phyloP scores from a whole-genome alignment of 2,329 filamentous ascomycete genomes.

The Colletotrichum liaoningense region DNA sequence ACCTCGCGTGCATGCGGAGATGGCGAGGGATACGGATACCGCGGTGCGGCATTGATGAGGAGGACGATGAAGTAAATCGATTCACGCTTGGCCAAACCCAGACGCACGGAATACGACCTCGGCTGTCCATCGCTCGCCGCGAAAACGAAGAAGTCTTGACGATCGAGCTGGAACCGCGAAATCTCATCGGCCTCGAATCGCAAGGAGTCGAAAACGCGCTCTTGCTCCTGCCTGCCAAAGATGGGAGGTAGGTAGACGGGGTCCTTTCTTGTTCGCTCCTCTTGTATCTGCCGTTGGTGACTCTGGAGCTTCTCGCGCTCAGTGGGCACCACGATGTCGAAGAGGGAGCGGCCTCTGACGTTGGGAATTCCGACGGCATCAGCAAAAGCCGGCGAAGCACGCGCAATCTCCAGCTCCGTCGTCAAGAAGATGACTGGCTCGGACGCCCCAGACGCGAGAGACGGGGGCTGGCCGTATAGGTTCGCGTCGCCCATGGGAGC shows the following conservation, averaged over 20 bases:
- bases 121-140: slow-evolving; percentile 62
- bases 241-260: slow-evolving; percentile 75
- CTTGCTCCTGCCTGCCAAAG: slow-evolving; percentile 64
- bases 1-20: slow-evolving; percentile 58
- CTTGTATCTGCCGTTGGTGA: slow-evolving; percentile 64
- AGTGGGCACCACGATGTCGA: slow-evolving; percentile 62
- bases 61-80: slow-evolving; percentile 73
- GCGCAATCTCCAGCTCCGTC: slow-evolving; percentile 68
- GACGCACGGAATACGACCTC: slow-evolving; percentile 60
- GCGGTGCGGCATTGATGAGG: slow-evolving; percentile 51
- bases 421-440: slow-evolving; percentile 70
- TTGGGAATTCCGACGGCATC: slow-evolving; percentile 64
- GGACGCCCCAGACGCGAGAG: slow-evolving; percentile 52
- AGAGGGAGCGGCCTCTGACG: slow-evolving; percentile 61
- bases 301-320: slow-evolving; percentile 65
- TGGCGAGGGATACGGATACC: slow-evolving; percentile 56
- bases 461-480: slow-evolving; percentile 58
- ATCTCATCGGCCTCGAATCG: slow-evolving; percentile 66
- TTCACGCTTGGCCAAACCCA: slow-evolving; percentile 69
- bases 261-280: slow-evolving; percentile 68
- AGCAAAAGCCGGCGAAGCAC: slow-evolving; percentile 65
- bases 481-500: slow-evolving; percentile 60
- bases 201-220: slow-evolving; percentile 65
- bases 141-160: slow-evolving; percentile 67
- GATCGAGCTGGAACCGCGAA: slow-evolving; percentile 62